Conservation (phyloP, 2,329 filamentous ascomycete species). For the Trichoderma sp. region DNA sequence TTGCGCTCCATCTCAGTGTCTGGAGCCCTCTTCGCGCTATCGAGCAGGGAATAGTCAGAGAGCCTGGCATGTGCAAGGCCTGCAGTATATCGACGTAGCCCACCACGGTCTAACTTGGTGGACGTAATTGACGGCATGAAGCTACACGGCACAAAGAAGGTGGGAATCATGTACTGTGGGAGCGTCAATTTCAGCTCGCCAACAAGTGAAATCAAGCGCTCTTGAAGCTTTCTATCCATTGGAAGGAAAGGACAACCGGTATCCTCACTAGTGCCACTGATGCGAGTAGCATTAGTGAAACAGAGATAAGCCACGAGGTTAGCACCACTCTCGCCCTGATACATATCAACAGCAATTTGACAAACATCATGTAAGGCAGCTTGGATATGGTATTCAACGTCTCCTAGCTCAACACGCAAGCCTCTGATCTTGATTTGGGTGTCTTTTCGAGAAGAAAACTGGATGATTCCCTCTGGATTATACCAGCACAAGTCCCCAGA, state of each 20-base stretch:
- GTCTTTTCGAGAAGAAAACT: slow-evolving; percentile 8
- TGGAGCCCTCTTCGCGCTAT: slow-evolving; percentile 11
- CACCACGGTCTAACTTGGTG: slow-evolving; percentile 12
- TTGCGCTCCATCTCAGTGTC: slow-evolving; percentile 23
- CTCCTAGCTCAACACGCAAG: slow-evolving; percentile 18
- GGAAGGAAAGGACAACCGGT: slow-evolving; percentile 22
- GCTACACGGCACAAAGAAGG: slow-evolving; percentile 11
- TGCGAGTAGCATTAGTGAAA: slow-evolving; percentile 6
- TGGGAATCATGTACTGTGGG: slow-evolving; percentile 19
- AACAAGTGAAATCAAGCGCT: slow-evolving; percentile 9
- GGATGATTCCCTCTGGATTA: slow-evolving; percentile 9
- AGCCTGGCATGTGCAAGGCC: background rate
- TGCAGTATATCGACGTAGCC: background rate
- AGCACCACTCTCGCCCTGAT: background rate
- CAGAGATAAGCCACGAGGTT: slow-evolving; percentile 22
- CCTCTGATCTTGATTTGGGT: slow-evolving; percentile 25
- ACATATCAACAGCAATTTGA: slow-evolving; percentile 22
- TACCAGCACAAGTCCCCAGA: slow-evolving; percentile 22
- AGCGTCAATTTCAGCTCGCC: background rate
- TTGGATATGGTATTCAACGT: slow-evolving; percentile 25
- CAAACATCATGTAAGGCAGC: background rate
- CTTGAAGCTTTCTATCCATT: slow-evolving; percentile 19
- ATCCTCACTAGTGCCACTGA: background rate
- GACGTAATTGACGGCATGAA: slow-evolving; percentile 22
- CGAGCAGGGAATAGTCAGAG: background rate